phyloP scores from a whole-genome alignment of 2,329 filamentous ascomycete genomes.

The Sporothrix curviconia region DNA sequence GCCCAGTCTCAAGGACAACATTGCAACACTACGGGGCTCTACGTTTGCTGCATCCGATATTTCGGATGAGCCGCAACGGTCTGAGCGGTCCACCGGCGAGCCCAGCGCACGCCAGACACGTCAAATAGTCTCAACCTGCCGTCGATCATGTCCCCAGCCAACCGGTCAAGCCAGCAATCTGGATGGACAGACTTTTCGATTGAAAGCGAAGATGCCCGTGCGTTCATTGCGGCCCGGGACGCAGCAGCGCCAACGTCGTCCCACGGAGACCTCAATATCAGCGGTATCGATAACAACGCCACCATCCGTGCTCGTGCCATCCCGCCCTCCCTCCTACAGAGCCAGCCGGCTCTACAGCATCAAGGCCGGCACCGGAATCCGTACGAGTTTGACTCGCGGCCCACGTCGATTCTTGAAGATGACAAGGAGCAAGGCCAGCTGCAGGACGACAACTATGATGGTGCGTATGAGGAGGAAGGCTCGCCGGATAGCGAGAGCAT shows the following conservation, averaged over 20 bases:
- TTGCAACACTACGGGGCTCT: slow-evolving; percentile 29
- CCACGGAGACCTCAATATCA: not conserved
- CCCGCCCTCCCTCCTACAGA: not conserved
- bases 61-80: slow-evolving; percentile 24
- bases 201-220: slow-evolving; percentile 42
- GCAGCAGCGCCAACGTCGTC: not conserved
- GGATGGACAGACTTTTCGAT: slow-evolving; percentile 57
- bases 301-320: slow-evolving; percentile 8
- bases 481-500: slow-evolving; percentile 27
- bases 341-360: not conserved
- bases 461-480: not conserved
- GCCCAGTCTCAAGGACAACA: slow-evolving; percentile 28
- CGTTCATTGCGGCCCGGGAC: slow-evolving; percentile 17
- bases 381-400: slow-evolving; percentile 23
- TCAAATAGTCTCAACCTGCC: slow-evolving; percentile 44
- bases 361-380: slow-evolving; percentile 1
- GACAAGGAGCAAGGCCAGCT: not conserved
- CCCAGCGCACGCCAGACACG: slow-evolving; percentile 31
- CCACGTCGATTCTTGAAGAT: slow-evolving; percentile 24
- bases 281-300: slow-evolving; percentile 4
- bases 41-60: slow-evolving; percentile 27
- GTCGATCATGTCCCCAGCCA: slow-evolving; percentile 34
- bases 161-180: slow-evolving; percentile 49
- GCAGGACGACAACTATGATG: not conserved
- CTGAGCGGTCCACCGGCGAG: slow-evolving; percentile 20